Conservation (phyloP, 2,329 filamentous ascomycete genomes). For the Cadophora sp. region DNA sequence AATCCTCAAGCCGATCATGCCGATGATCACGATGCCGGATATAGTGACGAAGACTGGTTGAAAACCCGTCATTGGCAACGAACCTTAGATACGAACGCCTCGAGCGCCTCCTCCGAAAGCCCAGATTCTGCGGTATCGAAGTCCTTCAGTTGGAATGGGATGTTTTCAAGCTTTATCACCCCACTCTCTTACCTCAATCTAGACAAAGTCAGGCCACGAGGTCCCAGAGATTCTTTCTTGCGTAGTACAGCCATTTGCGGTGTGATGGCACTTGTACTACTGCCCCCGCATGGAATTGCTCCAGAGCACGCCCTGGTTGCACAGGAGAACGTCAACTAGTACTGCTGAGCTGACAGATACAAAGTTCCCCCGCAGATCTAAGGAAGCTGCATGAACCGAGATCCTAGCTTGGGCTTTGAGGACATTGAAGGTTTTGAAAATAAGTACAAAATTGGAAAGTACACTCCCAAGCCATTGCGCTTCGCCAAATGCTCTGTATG, state of each 20-base stretch:
- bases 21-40: neutral
- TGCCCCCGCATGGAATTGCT: neutral
- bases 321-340: neutral
- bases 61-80: neutral
- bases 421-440: neutral
- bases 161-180: neutral
- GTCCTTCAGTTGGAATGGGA: neutral
- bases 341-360: no score
- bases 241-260: neutral
- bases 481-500: neutral
- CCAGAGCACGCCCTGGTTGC: neutral
- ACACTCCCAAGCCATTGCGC: neutral
- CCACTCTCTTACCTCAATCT: neutral
- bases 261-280: neutral
- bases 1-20: neutral
- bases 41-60: neutral
- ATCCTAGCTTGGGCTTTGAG: neutral
- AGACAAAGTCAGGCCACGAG: slow-evolving; percentile 4
- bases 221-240: neutral
- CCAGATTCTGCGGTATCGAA: neutral
- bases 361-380: neutral
- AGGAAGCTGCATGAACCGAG: neutral
- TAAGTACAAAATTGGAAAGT: no score
- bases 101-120: neutral
- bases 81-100: neutral